phyloP scores from a whole-genome alignment of 768 basidiomycete genomes.

The Termitomyces heimii region DNA sequence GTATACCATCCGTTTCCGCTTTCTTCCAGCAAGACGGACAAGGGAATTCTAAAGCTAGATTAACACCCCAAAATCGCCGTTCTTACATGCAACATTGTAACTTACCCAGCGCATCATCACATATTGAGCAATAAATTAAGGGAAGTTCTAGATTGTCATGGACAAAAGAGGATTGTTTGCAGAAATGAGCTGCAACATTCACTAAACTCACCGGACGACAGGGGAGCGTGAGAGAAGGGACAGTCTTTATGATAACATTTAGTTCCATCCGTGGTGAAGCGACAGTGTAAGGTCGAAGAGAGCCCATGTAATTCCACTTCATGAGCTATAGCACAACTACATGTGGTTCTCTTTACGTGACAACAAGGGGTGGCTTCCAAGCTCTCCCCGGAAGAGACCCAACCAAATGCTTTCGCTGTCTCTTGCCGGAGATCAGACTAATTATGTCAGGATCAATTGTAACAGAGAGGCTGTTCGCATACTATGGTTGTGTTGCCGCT shows the following conservation, averaged over 20 bases:
- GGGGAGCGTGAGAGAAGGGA: background rate
- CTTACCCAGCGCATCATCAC: background rate
- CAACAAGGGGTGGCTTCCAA: background rate
- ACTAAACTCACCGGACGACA: background rate
- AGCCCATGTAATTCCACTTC: background rate
- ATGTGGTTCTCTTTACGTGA: background rate
- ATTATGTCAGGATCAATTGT: constrained; percentile 16
- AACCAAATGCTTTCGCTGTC: background rate
- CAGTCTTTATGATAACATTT: background rate
- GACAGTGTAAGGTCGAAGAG: background rate
- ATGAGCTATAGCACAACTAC: background rate
- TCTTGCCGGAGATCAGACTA: background rate
- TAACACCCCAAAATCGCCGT: background rate
- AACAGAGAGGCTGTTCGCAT: background rate
- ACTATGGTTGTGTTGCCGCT: background rate
- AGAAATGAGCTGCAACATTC: background rate
- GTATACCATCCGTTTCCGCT: background rate
- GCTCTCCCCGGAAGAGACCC: background rate
- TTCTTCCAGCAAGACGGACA: background rate
- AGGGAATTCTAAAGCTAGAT: background rate
- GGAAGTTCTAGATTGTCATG: background rate
- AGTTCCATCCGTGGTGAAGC: background rate
- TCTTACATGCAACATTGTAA: background rate
- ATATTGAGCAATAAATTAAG: background rate
- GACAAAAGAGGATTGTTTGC: background rate